Evolutionary conservation across 768 basidiomycete genomes (phyloP), one percentile per base, ranked within the genome.

Genomic region (Amanita thiersii): DNA sequence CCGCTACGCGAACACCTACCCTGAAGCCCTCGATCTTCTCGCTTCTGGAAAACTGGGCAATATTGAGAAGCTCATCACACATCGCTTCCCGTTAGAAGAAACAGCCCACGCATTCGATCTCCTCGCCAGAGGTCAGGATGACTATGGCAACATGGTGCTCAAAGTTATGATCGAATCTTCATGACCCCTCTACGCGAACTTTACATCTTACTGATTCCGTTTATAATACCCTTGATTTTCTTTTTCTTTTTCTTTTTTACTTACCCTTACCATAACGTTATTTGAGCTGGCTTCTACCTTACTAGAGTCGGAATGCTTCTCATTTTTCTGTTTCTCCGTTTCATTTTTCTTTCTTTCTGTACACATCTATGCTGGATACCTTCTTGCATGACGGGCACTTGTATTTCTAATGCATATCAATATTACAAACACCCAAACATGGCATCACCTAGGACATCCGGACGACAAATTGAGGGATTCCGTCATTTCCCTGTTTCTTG

Each of bases 1-100:
- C 74, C 77, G 88, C 23, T 92, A 92, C 54, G 82, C 83, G 46
- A 80, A 90, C 65, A 92, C 89, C 7, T 98, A 94, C 58, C 78
- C 86, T 14, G 77, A 77, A n/a, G 94, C 93, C 15, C 66, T 97
- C 33, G 63, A 70, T 2, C 72, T 98, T 6, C 75, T 92, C 37
- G 72, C 72, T 11, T 75, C 79, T 3, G 84, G 85, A 23, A 69
- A 69, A 50, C 70, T 90, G 24, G 61, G 66, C 30, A 73, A 78
- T 48, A 65, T 86, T 31, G 73, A 75, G 47, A 81, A 79, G 58
- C 73, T 96, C 57, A 73, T 93, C 46, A 88, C 87, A 7, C 88
- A 90, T 54, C 78, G 81, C 29, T 75, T 86, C 56, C 49, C 60
- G 7, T 70, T 97, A 34, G 66, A 72, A 37, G 70, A 84, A 21